Percentiles rank a stretch among this genome's conserved stretches.
Conservation (phyloP, 345 rosid species). For the Viola odorata region DNA sequence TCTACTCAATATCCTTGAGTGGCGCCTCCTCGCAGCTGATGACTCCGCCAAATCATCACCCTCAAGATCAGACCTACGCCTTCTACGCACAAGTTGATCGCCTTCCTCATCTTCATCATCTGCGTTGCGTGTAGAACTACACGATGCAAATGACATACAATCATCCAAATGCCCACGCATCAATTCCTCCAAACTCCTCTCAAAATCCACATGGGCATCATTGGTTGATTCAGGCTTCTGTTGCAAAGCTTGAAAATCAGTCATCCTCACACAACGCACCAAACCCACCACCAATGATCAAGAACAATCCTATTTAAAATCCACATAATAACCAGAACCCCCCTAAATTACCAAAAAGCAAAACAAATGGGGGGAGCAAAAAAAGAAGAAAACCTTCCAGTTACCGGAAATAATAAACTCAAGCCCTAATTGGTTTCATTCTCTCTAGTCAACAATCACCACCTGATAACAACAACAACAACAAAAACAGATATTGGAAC, state of each 20-base stretch:
- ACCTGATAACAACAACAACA: conserved; percentile 9
- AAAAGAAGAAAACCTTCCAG: background rate
- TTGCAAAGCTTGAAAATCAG: conserved; percentile 65
- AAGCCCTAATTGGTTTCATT: conserved; percentile 15
- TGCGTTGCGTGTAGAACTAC: conserved; percentile 60
- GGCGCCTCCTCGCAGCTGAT: conserved; percentile 83
- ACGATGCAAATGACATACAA: conserved; percentile 78
- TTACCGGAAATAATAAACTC: background rate
- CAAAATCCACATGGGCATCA: conserved; percentile 53
- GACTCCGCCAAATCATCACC: conserved; percentile 93
- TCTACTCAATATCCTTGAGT: conserved; percentile 67
- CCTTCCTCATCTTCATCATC: conserved; percentile 78
- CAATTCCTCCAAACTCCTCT: conserved; percentile 77
- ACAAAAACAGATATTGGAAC: background rate
- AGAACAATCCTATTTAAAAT: background rate
- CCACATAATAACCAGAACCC: background rate
- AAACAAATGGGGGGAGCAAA: background rate
- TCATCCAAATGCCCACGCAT: conserved; percentile 89
- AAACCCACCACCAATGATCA: conserved; percentile 9
- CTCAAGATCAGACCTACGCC: conserved; percentile 80
- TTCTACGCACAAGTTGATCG: conserved; percentile 73
- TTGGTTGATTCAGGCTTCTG: conserved; percentile 71
- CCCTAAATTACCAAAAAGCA: background rate
- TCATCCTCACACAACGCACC: conserved; percentile 44
- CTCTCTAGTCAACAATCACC: conserved; percentile 7